These are phyloP conservation scores for Tilletiopsis washingtonensis DNA, from an alignment of 1,284 basidiomycete species.

Conservation along the genomic window DNA sequence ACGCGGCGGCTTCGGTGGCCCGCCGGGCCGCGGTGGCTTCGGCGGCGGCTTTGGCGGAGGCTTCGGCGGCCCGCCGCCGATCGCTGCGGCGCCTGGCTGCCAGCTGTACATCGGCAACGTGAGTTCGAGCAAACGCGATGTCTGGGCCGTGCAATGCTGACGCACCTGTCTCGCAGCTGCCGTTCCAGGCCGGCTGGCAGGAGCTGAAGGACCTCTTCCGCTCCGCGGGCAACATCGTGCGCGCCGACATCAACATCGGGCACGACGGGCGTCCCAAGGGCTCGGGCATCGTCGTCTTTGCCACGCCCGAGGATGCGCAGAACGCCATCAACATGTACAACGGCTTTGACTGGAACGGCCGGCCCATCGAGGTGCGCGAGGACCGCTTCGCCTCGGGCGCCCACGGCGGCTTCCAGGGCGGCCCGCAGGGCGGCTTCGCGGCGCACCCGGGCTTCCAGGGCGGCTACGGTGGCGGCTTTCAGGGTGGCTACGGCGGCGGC, in stretches of 20 bases:
- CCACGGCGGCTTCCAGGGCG: constrained; percentile 53
- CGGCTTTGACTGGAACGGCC: constrained; percentile 34
- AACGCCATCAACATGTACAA: constrained; percentile 58
- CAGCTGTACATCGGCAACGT: constrained; percentile 82
- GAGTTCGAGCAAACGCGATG: constrained; percentile 1
- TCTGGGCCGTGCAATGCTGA: background rate
- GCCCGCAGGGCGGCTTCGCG: constrained; percentile 40
- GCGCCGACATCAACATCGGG: constrained; percentile 86
- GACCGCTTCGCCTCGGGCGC: constrained; percentile 70
- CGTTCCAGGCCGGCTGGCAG: constrained; percentile 94
- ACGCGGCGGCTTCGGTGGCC: constrained; percentile 22
- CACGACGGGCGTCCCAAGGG: constrained; percentile 88
- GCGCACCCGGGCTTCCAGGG: constrained; percentile 43
- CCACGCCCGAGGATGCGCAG: constrained; percentile 77
- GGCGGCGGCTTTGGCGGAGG: constrained; percentile 11
- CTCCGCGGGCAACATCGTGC: constrained; percentile 81
- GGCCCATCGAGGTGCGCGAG: constrained; percentile 32
- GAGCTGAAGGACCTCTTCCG: constrained; percentile 96
- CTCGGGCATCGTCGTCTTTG: constrained; percentile 76
- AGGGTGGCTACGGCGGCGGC: constrained; percentile 43
- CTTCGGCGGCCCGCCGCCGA: constrained; percentile 3
- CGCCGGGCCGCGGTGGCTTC: constrained; percentile 24
- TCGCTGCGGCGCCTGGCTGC: constrained; percentile 47
- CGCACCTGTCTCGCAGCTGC: constrained; percentile 43
- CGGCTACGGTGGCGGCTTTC: constrained; percentile 47